phyloP scores from a whole-genome alignment of 148 eudicot genomes.

The Heliosperma pusillum region DNA sequence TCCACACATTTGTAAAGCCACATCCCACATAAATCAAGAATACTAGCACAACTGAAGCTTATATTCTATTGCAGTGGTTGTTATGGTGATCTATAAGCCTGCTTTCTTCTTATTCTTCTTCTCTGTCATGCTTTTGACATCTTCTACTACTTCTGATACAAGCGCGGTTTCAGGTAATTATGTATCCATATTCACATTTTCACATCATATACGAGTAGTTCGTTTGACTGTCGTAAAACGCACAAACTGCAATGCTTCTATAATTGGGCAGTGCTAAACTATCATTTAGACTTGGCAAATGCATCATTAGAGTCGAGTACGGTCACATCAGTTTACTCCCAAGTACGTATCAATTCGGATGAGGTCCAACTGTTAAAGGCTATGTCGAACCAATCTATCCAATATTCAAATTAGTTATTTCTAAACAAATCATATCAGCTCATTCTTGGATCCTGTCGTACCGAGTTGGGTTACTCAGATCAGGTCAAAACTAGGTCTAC shows the following conservation, averaged over 20 bases:
- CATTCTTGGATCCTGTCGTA: too few relatives aligned
- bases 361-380: neutral
- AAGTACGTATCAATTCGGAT: too few relatives aligned
- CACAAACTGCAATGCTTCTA: neutral
- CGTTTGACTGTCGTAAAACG: neutral
- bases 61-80: neutral
- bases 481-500: neutral
- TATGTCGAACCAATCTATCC: neutral
- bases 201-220: neutral
- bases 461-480: too few relatives aligned
- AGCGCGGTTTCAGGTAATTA: conserved; percentile 20
- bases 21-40: neutral
- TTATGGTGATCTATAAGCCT: conserved; percentile 4
- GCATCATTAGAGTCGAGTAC: neutral
- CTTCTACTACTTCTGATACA: conserved; percentile 7
- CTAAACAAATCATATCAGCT: neutral
- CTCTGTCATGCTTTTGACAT: conserved; percentile 9
- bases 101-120: conserved; percentile 18
- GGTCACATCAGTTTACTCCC: too few relatives aligned
- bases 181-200: neutral
- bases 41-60: neutral
- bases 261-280: neutral
- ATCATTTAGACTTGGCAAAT: neutral
- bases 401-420: neutral
- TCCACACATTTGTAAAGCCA: neutral